A percentile compares a stretch with the other conserved stretches of the same genome.
Conservation (phyloP, 192 early-diverging fungal species). For the Phlyctochytrium arcticum region DNA sequence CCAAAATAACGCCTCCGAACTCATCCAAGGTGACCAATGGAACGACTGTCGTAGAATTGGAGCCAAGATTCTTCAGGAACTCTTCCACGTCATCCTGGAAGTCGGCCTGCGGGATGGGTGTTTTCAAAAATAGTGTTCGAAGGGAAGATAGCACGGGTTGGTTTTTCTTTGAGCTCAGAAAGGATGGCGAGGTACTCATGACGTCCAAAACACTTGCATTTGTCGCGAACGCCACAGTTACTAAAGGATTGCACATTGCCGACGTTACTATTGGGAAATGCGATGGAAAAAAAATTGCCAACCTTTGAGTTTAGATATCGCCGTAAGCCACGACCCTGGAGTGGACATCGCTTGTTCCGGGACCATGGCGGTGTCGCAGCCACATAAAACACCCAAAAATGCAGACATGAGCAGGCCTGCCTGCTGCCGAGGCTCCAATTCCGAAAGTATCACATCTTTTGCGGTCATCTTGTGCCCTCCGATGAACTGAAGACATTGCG, state of each 20-base stretch:
- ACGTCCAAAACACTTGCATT: slow-evolving; percentile 63
- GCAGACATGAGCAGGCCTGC: slow-evolving; percentile 67
- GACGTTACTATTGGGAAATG: background rate
- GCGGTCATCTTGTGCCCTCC: slow-evolving; percentile 18
- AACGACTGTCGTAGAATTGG: background rate
- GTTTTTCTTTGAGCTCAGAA: slow-evolving; percentile 27
- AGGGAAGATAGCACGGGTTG: slow-evolving; percentile 5
- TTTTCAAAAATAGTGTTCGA: slow-evolving; percentile 1
- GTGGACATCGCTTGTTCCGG: slow-evolving; percentile 57
- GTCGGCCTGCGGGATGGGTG: background rate
- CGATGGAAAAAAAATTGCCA: slow-evolving; percentile 4
- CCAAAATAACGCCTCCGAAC: slow-evolving; percentile 13
- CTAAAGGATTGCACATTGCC: slow-evolving; percentile 25
- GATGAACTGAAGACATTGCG: slow-evolving; percentile 51
- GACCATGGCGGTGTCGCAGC: slow-evolving; percentile 64
- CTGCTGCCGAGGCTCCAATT: slow-evolving; percentile 80
- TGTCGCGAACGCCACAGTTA: slow-evolving; percentile 66
- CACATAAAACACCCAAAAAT: slow-evolving; percentile 66
- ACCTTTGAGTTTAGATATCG: slow-evolving; percentile 67
- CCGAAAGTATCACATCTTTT: slow-evolving; percentile 57
- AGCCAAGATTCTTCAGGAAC: background rate
- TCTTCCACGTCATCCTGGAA: slow-evolving; percentile 1
- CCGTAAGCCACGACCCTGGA: slow-evolving; percentile 66
- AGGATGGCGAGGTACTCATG: slow-evolving; percentile 50
- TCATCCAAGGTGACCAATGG: slow-evolving; percentile 16